A percentile compares a stretch with the other conserved stretches of the same genome.
Evolutionary conservation across 169 alveolate species (phyloP).

Genomic region (Babesia caballi): DNA sequence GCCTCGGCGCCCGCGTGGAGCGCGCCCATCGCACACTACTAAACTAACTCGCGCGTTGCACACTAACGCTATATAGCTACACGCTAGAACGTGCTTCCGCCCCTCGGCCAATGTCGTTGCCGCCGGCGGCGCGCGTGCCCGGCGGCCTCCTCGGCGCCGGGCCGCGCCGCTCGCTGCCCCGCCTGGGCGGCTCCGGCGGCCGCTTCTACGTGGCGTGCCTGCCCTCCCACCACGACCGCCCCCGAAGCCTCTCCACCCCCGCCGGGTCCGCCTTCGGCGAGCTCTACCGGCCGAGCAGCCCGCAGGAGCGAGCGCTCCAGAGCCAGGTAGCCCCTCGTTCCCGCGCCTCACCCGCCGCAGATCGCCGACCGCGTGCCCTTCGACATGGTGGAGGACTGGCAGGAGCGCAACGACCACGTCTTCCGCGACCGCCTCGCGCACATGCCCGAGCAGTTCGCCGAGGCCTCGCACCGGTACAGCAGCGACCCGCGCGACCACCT

Average conservation of each 20-base stretch:
- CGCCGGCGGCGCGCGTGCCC: slow-evolving; percentile 1
- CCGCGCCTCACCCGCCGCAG: neutral
- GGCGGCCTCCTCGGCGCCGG: slow-evolving; percentile 4
- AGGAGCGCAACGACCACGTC: slow-evolving; percentile 41
- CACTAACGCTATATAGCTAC: neutral
- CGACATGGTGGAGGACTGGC: slow-evolving; percentile 61
- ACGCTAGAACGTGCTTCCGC: neutral
- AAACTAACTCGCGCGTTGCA: slow-evolving; percentile 5
- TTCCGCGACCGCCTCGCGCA: neutral
- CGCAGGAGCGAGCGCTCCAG: slow-evolving; percentile 30
- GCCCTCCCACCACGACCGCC: neutral
- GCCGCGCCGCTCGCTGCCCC: neutral
- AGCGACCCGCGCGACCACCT: slow-evolving; percentile 15
- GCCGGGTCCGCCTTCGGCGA: slow-evolving; percentile 34
- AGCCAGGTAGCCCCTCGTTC: slow-evolving; percentile 5
- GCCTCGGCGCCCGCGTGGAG: slow-evolving; percentile 55
- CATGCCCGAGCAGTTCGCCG: slow-evolving; percentile 63
- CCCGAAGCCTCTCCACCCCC: neutral
- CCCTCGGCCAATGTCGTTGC: neutral
- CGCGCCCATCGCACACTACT: slow-evolving; percentile 28
- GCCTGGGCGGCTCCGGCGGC: neutral
- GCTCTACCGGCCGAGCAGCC: slow-evolving; percentile 25
- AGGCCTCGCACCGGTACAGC: slow-evolving; percentile 22
- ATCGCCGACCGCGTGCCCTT: slow-evolving; percentile 45
- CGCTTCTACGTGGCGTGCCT: neutral